Evolutionary conservation across 345 rosid species (phyloP), one percentile per base, ranked within the genome.

Genomic region (Euclidium syriacum): DNA sequence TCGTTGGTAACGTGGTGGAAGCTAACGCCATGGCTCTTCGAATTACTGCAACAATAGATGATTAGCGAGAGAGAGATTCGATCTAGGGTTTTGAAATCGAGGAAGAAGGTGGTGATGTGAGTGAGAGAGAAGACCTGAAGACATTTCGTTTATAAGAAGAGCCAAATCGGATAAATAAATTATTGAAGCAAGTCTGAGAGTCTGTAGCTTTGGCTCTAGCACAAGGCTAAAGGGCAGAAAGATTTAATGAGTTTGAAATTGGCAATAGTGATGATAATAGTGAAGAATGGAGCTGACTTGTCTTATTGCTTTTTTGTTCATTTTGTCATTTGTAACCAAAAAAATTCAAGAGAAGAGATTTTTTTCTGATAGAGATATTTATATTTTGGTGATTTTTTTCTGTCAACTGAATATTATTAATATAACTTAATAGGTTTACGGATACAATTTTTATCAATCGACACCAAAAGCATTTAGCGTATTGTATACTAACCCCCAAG

Each of bases 21-120:
- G 81, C 35, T 58, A 72, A 58, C 64, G 86, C 85, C 96, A 91
- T 88, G 29, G 56, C 58, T 70, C 65, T 77, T 3, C 83, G 81
- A 30, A 73, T n/a, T n/a, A n/a, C 88, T 78, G 85, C 49, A 63
- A 63, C 55, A 65, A 61, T 0, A 48, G 67, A 63, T 29, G 39
- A 67, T 61, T 33, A 80, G 74, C 54, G 78, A 41, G 48, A 30
- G 27, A 26, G 39, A 30, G 42, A 60, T 42, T 58, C 20, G 56
- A 40, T 40, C 20, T 58, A 53, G 32, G 25, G 20, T 7, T 33
- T 22, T 7, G 46, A 24, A 24, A 55, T 23, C 61, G 56, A 72
- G 17, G 55, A 9, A 19, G 73, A 46, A 44, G 57, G 38, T 52
- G 43, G 14, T 25, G 55, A 24, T 25, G 67, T 2, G 67, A 63